Evolutionary conservation across 2,329 filamentous ascomycete species (phyloP).

Genomic region (Beauveria sp.): DNA sequence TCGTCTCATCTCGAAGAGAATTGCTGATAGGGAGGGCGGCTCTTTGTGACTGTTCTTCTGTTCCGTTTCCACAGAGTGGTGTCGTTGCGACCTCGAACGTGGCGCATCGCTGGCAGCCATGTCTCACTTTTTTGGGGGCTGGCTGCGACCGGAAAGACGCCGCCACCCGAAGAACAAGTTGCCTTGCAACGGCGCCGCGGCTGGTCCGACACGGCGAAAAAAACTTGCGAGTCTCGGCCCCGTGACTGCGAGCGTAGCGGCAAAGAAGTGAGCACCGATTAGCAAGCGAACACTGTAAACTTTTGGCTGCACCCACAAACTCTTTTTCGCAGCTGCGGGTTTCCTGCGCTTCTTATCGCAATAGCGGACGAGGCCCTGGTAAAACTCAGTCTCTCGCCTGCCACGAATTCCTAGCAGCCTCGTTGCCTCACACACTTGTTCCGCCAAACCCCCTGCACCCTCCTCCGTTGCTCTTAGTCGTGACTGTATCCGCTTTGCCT

Average conservation of each 20-base stretch:
- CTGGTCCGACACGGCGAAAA: conserved; percentile 2
- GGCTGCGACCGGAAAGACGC: conserved; percentile 7
- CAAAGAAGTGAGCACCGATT: neutral
- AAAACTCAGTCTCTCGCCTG: neutral
- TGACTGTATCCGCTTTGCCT: conserved; percentile 12
- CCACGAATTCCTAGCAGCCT: neutral
- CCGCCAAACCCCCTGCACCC: neutral
- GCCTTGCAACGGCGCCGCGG: conserved; percentile 1
- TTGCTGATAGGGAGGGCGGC: neutral
- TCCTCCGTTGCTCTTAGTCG: conserved; percentile 4
- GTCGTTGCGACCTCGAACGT: neutral
- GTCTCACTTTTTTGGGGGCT: neutral
- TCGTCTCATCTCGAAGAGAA: neutral
- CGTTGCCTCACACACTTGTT: neutral
- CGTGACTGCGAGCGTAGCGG: conserved; percentile 1
- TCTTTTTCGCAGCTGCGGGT: neutral
- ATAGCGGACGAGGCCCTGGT: neutral
- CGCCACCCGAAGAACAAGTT: conserved; percentile 1
- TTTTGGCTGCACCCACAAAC: neutral
- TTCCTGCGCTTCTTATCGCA: neutral
- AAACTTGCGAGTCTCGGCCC: neutral
- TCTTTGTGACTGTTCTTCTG: neutral
- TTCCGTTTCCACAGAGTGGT: too few relatives aligned
- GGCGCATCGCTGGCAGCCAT: neutral
- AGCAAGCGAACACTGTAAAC: neutral